Evolutionary conservation across 441 rosid genomes (phyloP).

Genomic region (Isatis lusitanica): DNA sequence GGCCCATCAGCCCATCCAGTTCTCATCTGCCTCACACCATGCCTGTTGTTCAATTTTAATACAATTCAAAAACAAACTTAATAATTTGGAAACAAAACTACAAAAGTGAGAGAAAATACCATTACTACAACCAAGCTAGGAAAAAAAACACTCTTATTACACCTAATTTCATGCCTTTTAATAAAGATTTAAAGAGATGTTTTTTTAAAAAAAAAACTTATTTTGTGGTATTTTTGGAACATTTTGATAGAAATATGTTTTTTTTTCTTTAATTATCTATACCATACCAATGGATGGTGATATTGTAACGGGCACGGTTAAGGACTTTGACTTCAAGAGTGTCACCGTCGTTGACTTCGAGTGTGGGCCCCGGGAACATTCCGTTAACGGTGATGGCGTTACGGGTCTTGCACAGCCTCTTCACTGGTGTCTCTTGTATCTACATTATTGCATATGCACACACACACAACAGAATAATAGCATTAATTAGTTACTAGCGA

Average conservation of each 20-base stretch:
- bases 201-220: background rate
- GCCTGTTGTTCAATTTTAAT: constrained; percentile 46
- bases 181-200: background rate
- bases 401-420: constrained; percentile 94
- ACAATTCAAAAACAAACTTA: background rate
- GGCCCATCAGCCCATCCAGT: constrained; percentile 99
- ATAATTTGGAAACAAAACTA: background rate
- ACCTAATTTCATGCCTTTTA: too few species aligned
- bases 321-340: constrained; percentile 63
- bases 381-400: constrained; percentile 83
- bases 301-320: constrained; percentile 69
- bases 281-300: constrained; percentile 78
- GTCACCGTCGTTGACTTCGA: constrained; percentile 76
- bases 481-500: background rate
- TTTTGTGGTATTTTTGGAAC: background rate
- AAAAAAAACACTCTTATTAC: too few species aligned
- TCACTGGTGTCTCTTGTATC: constrained; percentile 53
- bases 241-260: background rate
- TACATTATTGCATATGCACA: constrained; percentile 8
- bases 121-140: too few species aligned
- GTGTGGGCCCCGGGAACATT: constrained; percentile 85
- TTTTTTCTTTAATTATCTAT: background rate
- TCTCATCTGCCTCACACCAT: constrained; percentile 72
- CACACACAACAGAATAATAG: background rate
- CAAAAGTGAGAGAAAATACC: background rate